These are phyloP conservation scores for Reutealis trisperma DNA, from an alignment of 345 rosid genomes.

Conservation along the genomic window DNA sequence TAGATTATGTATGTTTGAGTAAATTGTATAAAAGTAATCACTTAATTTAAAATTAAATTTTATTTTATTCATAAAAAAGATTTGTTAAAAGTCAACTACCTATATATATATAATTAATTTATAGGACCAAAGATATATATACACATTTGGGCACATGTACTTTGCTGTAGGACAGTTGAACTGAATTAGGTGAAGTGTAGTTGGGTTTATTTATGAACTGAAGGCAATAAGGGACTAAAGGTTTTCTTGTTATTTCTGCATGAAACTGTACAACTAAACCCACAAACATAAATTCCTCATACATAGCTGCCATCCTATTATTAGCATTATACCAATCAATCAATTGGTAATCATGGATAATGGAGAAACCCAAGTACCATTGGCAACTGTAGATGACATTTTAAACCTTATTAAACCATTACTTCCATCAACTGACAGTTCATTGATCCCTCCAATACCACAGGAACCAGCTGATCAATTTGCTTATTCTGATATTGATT, in stretches of 20 bases:
- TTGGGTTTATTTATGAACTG: slow-evolving; percentile 6
- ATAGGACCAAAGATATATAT: slow-evolving; percentile 4
- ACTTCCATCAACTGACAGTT: not conserved
- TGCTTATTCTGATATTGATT: slow-evolving; percentile 13
- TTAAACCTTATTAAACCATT: not conserved
- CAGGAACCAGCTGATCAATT: not conserved
- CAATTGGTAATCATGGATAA: not conserved
- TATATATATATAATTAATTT: not conserved
- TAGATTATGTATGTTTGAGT: too few species aligned
- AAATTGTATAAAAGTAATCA: too few species aligned
- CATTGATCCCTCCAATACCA: not conserved
- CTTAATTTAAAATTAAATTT: too few species aligned
- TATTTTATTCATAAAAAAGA: too few species aligned
- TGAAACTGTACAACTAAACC: not conserved
- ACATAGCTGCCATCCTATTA: too few species aligned
- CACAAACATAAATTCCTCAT: not conserved
- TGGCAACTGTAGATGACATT: not conserved
- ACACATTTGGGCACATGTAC: not conserved
- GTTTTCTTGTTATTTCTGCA: not conserved
- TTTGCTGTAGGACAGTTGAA: slow-evolving; percentile 16
- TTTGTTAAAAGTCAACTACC: too few species aligned
- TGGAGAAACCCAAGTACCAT: not conserved
- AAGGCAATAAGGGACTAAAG: too few species aligned
- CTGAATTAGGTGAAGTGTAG: slow-evolving; percentile 27
- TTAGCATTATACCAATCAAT: too few species aligned